A percentile compares a stretch with the other conserved stretches of the same genome.
These are phyloP conservation scores for Steccherinum ochraceum DNA, from an alignment of 768 basidiomycete species.

Conservation along the genomic window DNA sequence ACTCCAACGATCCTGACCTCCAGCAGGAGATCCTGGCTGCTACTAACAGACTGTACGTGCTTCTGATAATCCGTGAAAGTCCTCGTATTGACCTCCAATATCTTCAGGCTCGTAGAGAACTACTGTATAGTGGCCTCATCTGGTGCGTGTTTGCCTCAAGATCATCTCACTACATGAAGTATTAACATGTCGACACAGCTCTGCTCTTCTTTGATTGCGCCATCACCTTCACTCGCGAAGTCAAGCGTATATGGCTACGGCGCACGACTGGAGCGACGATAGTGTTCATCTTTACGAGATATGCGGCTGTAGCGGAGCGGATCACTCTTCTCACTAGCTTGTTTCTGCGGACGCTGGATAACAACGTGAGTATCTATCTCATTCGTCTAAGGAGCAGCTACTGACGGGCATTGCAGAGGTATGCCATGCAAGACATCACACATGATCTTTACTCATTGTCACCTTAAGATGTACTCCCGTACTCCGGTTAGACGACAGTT, in stretches of 20 bases:
- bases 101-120: slow-evolving; percentile 4
- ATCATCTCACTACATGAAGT: not conserved
- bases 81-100: not conserved
- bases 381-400: not conserved
- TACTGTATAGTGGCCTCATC: slow-evolving; percentile 7
- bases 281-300: slow-evolving; percentile 4
- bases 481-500: slow-evolving; percentile 12
- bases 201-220: slow-evolving; percentile 3
- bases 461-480: slow-evolving; percentile 13
- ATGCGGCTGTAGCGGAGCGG: slow-evolving; percentile 8
- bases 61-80: not conserved
- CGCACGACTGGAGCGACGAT: slow-evolving; percentile 2
- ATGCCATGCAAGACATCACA: not conserved
- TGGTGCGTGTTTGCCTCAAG: not conserved
- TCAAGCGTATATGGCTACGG: slow-evolving; percentile 2
- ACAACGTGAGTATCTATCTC: slow-evolving; percentile 6
- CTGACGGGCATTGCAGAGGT: slow-evolving; percentile 4
- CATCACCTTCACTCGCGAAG: slow-evolving; percentile 1
- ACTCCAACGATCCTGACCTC: not conserved
- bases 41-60: not conserved
- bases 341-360: slow-evolving; percentile 9
- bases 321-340: slow-evolving; percentile 10
- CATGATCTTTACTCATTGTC: not conserved
- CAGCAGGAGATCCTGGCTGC: not conserved
- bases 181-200: not conserved